Base-by-base conservation (phyloP, 306 rosid genomes). In the Casuarina cunninghamiana region DNA sequence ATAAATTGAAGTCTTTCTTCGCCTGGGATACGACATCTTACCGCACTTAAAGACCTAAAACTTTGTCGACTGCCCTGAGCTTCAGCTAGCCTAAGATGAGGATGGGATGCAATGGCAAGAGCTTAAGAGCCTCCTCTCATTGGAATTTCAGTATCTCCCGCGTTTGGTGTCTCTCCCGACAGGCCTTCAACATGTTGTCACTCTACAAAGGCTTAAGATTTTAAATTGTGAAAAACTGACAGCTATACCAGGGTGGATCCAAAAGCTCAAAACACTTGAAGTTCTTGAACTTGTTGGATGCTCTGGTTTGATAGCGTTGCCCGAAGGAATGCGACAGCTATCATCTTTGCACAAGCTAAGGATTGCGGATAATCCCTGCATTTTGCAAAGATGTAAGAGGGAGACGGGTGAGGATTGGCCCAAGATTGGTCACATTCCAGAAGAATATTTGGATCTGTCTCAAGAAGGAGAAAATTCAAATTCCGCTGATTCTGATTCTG, bases 161-260 rank as follows among this genome's bases (percentile, higher is more conserved):
- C 62, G 72, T 39, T 50, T 79, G 77, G 45, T 39, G 57, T 41
- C 26, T 63, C 12, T 79, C 0, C 77, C 74, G 0, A 2, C 44
- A 42, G 74, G 83, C 21, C 74, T 79, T 65, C 69, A 65, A 0
- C 37, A 79, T 62, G 5, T 72, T 8, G 16, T 12, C 70, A 2
- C 70, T 65, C 21, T 63, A 15, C 45, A 12, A 37, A 0, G 0
- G 0, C 74, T 79, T 4, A 0, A 0, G 0, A 73, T 79, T 4
- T 0, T 0, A 0, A 0, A 48, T 0, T 74, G 75, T 41, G 0
- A 2, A 2, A 62, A 39, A n/a, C 16, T 79, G 2, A 42, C 7
- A 13, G 2, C 12, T 8, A 0, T 78, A 8, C 77, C 55, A 2
- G 73, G 62, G 53, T 62, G 77, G 77, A 54, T 10, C 5, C 26